Base-by-base conservation (phyloP, 2,329 filamentous ascomycete species). In the Aspergillus niger region DNA sequence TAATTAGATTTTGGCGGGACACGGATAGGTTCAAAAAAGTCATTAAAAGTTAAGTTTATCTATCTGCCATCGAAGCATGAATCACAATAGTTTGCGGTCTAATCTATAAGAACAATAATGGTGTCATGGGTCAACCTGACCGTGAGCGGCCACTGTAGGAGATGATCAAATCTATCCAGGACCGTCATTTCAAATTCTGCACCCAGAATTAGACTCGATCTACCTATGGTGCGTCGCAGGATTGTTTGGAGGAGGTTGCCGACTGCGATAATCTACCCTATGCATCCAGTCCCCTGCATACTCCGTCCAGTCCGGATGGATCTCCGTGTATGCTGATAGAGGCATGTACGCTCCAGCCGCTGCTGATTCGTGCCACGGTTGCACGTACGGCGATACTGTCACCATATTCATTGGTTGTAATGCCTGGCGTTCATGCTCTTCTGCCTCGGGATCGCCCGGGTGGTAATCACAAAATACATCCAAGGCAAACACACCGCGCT, bases 391-490 rank as follows among this genome's bases (percentile, higher is more conserved):
- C 13, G 65, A 67, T 30, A 67, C 49, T 20, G 60, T 61, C 26
- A 63, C 55, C 30, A 52, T 47, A 55, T 62, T 68, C 60, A 53
- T 39, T 11, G 62, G 51, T 26, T 54, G 62, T 1, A 50, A 44
- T 15, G 59, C 32, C 22, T 60, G 59, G 51, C 61, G 51, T 22
- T 72, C 70, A 30, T 65, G 54, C 44, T 63, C 63, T 61, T 73
- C 72, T 5, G 68, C 69, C 44, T 60, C 59, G 1, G 62, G 54
- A 26, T 73, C 71, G 4, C 70, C 72, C 2, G 70, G 72, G 57
- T 74, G 70, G 49, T 74, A 74, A 28, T 74, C 68, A 47, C 72
- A 69, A 7, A 58, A 64, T 10, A 65, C 59, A 41, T 74, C 70
- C 26, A 74, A 59, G 5, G 66, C 69, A 52, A 74, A 74, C 7